Evolutionary conservation across 495 filamentous ascomycete species (phyloP).

Genomic region (Aspergillus coremiiformis): DNA sequence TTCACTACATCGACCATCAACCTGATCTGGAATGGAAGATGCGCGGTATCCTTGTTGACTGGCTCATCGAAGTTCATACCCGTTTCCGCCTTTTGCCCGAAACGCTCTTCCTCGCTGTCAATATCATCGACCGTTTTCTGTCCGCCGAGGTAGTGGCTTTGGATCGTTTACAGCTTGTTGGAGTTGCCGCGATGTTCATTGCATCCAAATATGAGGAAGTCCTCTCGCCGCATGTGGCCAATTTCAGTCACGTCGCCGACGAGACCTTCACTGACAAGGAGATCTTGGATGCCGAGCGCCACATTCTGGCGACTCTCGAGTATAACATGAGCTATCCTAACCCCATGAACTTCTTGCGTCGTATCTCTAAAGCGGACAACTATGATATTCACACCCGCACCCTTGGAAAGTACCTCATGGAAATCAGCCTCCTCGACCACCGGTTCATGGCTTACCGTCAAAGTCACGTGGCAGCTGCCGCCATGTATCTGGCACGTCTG

Average conservation of each 20-base stretch:
- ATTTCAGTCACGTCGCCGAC: constrained; percentile 94
- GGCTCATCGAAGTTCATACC: constrained; percentile 96
- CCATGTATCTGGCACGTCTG: constrained; percentile 90
- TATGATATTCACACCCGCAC: constrained; percentile 97
- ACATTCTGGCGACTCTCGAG: constrained; percentile 79
- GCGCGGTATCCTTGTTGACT: constrained; percentile 94
- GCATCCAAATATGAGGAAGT: constrained; percentile 99
- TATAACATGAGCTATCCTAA: constrained; percentile 99
- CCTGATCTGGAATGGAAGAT: constrained; percentile 97
- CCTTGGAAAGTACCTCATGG: constrained; percentile 95
- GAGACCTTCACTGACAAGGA: constrained; percentile 94
- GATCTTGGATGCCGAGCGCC: constrained; percentile 94
- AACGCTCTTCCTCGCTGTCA: constrained; percentile 92
- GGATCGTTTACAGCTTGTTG: constrained; percentile 91
- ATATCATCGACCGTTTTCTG: constrained; percentile 96
- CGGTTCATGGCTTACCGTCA: constrained; percentile 81
- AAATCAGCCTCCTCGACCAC: constrained; percentile 91
- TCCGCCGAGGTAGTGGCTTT: constrained; percentile 88
- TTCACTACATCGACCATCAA: constrained; percentile 89
- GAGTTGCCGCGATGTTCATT: constrained; percentile 97
- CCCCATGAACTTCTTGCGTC: constrained; percentile 97
- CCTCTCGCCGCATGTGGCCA: constrained; percentile 88
- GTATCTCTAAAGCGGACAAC: constrained; percentile 97
- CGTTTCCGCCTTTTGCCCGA: constrained; percentile 96
- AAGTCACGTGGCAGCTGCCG: constrained; percentile 80